phyloP scores from a whole-genome alignment of 2,329 filamentous ascomycete species.

The Leptosphaerulina australis region DNA sequence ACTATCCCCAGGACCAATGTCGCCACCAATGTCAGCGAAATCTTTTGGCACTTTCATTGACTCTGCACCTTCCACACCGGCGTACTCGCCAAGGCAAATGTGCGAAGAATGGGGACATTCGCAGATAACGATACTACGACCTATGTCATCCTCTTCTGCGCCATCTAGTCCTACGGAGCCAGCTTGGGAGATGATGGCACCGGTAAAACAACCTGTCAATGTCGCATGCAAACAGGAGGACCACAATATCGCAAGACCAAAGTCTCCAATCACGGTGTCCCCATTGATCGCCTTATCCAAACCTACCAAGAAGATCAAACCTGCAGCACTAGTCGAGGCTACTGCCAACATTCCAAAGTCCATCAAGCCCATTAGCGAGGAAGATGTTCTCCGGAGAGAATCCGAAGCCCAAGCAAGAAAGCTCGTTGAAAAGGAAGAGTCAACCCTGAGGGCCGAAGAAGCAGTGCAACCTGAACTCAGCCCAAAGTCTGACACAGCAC shows the following conservation, averaged over 20 bases:
- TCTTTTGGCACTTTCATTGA: constrained; percentile 47
- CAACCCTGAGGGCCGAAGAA: constrained; percentile 10
- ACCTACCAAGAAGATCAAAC: constrained; percentile 20
- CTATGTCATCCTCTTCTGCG: constrained; percentile 35
- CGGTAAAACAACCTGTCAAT: constrained; percentile 21
- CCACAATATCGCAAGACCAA: background rate
- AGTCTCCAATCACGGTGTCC: background rate
- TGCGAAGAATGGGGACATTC: constrained; percentile 37
- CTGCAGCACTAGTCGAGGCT: constrained; percentile 5
- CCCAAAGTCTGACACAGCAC: constrained; percentile 23
- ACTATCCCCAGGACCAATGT: constrained; percentile 33
- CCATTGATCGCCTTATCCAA: constrained; percentile 19
- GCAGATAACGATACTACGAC: constrained; percentile 37
- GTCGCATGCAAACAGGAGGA: constrained; percentile 3
- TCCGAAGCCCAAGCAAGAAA: constrained; percentile 22
- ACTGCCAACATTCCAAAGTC: constrained; percentile 7
- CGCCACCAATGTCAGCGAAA: constrained; percentile 46
- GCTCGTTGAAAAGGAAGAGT: constrained; percentile 19
- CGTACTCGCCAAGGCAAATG: constrained; percentile 39
- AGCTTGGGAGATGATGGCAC: constrained; percentile 42
- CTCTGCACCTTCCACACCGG: constrained; percentile 47
- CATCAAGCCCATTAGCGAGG: constrained; percentile 1
- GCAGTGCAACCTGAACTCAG: constrained; percentile 14
- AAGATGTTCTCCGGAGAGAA: constrained; percentile 23
- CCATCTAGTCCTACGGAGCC: constrained; percentile 39